Evolutionary conservation across 2,329 filamentous ascomycete species (phyloP), one percentile per base, ranked within the genome.

Genomic region (Hymenoscyphus occultus): DNA sequence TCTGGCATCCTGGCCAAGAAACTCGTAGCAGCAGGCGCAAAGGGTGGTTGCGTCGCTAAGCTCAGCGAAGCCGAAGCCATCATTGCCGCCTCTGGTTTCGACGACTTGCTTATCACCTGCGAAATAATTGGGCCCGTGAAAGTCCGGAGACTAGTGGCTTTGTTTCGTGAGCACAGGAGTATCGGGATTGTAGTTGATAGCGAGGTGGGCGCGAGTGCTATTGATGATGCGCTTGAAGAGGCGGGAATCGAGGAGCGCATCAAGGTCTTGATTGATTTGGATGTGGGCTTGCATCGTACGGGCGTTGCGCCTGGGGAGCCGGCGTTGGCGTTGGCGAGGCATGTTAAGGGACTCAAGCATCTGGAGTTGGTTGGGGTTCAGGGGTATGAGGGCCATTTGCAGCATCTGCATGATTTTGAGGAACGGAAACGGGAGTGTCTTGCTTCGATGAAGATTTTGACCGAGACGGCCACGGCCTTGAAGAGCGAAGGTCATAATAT

Each of bases 311-410:
- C 81, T 1, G 77, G 40, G 40, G 40, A 78, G 63, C 72, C 78
- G 0, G 80, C 79, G 3, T 59, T 76, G 13, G 67, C 71, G 1
- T 76, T 84, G 14, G 81, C 80, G 14, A 65, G 66, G 40, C 77
- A 79, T 57, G 71, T 84, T 14, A 72, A 64, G 0, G 68, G 67
- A 5, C 68, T 80, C 39, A 71, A 73, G 64, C 74, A 80, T 64
- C 68, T 84, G 58, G 74, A 74, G 9, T 67, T 84, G 65, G 79
- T 83, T 51, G 82, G 82, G 1, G 77, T 83, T 0, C 81, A 83
- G 68, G 82, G 82, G 0, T 84, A 84, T 64, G 82, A 84, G 69
- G 82, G 82, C 1, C 82, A 84, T 72, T 67, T 83, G 51, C 82
- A 84, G 74, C 82, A 84, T 73, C 68, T 84, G 13, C 81, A 83